These are phyloP conservation scores for Cryptosporidium sp. DNA, from an alignment of 169 alveolate genomes.

Conservation along the genomic window DNA sequence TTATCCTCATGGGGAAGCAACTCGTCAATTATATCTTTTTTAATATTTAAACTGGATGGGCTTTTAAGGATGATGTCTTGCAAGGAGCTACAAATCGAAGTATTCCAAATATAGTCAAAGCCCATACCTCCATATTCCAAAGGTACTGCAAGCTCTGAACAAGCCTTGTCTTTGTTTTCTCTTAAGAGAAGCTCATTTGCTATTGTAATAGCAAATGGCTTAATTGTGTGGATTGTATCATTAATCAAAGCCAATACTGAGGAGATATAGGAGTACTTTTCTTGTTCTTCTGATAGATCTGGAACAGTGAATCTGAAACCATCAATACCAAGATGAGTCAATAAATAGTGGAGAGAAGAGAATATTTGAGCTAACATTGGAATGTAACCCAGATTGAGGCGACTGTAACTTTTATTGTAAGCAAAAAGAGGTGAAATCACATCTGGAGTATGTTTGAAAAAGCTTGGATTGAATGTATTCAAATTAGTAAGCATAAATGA, in stretches of 20 bases:
- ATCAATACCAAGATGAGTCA: conserved; percentile 59
- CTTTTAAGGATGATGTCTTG: conserved; percentile 26
- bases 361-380: conserved; percentile 60
- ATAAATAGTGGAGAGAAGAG: conserved; percentile 40
- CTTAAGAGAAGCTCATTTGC: conserved; percentile 49
- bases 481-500: conserved; percentile 61
- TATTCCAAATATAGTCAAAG: conserved; percentile 60
- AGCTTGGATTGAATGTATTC: conserved; percentile 50
- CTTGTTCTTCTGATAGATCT: conserved; percentile 42
- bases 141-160: conserved; percentile 65
- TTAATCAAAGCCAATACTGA: conserved; percentile 46
- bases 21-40: conserved; percentile 41
- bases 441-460: conserved; percentile 62
- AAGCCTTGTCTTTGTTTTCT: conserved; percentile 28
- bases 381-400: conserved; percentile 43
- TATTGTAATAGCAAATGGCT: conserved; percentile 64
- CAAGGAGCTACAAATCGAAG: conserved; percentile 32
- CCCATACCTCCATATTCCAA: conserved; percentile 68
- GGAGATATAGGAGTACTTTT: conserved; percentile 16
- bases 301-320: conserved; percentile 66
- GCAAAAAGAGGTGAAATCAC: conserved; percentile 41
- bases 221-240: conserved; percentile 47
- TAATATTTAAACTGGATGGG: conserved; percentile 23
- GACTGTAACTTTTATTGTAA: conserved; percentile 24
- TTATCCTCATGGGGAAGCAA: conserved; percentile 48